phyloP scores from a whole-genome alignment of 129 eudicot species.

The Tagetes patula region DNA sequence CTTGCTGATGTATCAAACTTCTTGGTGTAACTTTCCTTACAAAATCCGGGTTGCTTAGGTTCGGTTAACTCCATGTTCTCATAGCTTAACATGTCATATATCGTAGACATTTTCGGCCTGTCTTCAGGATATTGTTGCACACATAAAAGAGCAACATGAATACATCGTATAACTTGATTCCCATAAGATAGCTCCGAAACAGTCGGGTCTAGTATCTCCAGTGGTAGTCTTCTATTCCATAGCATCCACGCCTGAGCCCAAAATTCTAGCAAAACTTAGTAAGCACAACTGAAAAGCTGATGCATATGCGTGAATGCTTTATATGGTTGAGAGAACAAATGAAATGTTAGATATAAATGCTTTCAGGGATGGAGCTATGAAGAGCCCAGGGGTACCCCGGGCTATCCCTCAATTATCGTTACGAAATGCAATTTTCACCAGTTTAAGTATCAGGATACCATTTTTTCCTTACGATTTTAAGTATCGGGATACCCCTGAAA shows the following conservation, averaged over 20 bases:
- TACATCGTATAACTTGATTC: slow-evolving; percentile 38
- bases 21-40: slow-evolving; percentile 28
- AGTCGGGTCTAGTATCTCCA: slow-evolving; percentile 38
- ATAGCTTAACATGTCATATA: slow-evolving; percentile 36
- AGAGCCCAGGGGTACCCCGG: too few relatives aligned
- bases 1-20: slow-evolving; percentile 31
- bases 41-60: slow-evolving; percentile 48
- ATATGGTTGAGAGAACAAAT: background rate
- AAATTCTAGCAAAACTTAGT: background rate
- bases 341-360: too few relatives aligned
- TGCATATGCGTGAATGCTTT: background rate
- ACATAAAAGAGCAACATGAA: slow-evolving; percentile 54
- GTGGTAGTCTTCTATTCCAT: slow-evolving; percentile 41
- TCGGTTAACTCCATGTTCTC: slow-evolving; percentile 38
- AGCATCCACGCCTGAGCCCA: slow-evolving; percentile 49
- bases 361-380: too few relatives aligned
- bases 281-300: background rate
- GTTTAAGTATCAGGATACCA: too few relatives aligned
- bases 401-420: too few relatives aligned
- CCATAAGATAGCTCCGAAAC: slow-evolving; percentile 29
- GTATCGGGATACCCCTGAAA: too few relatives aligned
- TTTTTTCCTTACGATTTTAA: too few relatives aligned
- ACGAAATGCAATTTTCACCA: too few relatives aligned
- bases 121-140: slow-evolving; percentile 50
- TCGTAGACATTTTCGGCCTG: slow-evolving; percentile 51